Evolutionary conservation across 2,329 filamentous ascomycete species (phyloP).

Genomic region (Penicillium sp.): DNA sequence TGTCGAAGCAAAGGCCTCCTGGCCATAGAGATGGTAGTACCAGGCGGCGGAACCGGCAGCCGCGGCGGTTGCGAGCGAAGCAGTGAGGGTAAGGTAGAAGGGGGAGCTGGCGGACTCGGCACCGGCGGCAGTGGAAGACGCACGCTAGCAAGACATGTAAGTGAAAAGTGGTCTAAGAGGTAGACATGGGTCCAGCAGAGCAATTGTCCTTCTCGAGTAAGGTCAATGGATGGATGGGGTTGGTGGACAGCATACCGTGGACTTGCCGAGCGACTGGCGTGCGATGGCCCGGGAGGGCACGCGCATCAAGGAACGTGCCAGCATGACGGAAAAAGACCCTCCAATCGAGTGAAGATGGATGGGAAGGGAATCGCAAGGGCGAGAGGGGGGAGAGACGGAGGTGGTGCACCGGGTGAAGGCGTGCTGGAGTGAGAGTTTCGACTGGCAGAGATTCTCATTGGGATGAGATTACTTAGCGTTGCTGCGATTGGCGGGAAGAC

Average conservation of each 20-base stretch:
- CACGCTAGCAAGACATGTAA: conserved; percentile 46
- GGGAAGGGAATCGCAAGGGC: conserved; percentile 28
- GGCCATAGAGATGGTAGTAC: conserved; percentile 96
- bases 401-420: conserved; percentile 30
- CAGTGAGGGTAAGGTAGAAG: conserved; percentile 78
- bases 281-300: conserved; percentile 77
- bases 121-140: conserved; percentile 65
- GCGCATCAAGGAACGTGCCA: conserved; percentile 86
- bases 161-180: conserved; percentile 28
- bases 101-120: conserved; percentile 66
- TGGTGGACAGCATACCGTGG: conserved; percentile 62
- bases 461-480: conserved; percentile 34
- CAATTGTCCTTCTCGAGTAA: conserved; percentile 26
- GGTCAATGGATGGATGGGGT: conserved; percentile 34
- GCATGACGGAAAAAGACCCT: conserved; percentile 57
- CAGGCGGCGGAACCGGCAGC: conserved; percentile 86
- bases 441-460: conserved; percentile 36
- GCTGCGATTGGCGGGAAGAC: conserved; percentile 30
- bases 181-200: conserved; percentile 19
- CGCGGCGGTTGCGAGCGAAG: conserved; percentile 76
- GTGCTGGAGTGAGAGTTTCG: conserved; percentile 23
- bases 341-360: conserved; percentile 27
- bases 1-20: conserved; percentile 79
- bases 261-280: conserved; percentile 64
- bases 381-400: conserved; percentile 25